Percentiles rank a stretch among this genome's conserved stretches.
phyloP scores from a whole-genome alignment of 1,284 basidiomycete species.

The Ustilago sp. region DNA sequence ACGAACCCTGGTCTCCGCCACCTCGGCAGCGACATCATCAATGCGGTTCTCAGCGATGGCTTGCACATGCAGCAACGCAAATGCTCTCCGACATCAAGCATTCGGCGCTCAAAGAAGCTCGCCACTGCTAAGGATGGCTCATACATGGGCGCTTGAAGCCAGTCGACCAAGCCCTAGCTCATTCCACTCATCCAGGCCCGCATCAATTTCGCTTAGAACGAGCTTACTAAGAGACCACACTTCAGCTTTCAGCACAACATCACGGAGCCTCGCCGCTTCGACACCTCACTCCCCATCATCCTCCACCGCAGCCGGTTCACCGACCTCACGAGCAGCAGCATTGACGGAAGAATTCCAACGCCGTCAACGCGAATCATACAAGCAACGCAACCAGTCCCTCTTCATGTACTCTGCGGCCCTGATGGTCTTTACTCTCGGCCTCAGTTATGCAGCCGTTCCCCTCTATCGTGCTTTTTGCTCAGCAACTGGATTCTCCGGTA shows the following conservation, averaged over 20 bases:
- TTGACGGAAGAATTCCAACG: conserved; percentile 41
- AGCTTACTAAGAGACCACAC: conserved; percentile 14
- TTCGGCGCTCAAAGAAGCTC: conserved; percentile 15
- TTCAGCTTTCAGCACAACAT: conserved; percentile 22
- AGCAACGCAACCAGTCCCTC: conserved; percentile 75
- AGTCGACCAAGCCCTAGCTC: background rate
- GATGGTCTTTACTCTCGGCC: conserved; percentile 84
- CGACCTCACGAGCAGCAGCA: conserved; percentile 17
- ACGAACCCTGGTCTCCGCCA: background rate
- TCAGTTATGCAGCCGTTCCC: conserved; percentile 95
- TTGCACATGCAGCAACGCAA: conserved; percentile 5
- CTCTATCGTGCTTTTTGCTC: conserved; percentile 98
- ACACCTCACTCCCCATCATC: conserved; percentile 2
- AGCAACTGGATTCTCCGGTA: conserved; percentile 95
- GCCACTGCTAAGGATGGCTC: conserved; percentile 38
- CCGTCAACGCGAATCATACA: conserved; percentile 47
- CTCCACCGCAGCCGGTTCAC: background rate
- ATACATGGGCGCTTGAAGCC: conserved; percentile 42
- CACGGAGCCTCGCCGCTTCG: conserved; percentile 1
- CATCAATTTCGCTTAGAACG: background rate
- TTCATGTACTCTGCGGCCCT: conserved; percentile 83
- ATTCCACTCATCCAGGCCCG: background rate
- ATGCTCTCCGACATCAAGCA: background rate
- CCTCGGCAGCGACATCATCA: conserved; percentile 15
- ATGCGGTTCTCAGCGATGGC: conserved; percentile 20